Evolutionary conservation across 2,329 filamentous ascomycete genomes (phyloP), one percentile per base, ranked within the genome.

Genomic region (Beauveria australis): DNA sequence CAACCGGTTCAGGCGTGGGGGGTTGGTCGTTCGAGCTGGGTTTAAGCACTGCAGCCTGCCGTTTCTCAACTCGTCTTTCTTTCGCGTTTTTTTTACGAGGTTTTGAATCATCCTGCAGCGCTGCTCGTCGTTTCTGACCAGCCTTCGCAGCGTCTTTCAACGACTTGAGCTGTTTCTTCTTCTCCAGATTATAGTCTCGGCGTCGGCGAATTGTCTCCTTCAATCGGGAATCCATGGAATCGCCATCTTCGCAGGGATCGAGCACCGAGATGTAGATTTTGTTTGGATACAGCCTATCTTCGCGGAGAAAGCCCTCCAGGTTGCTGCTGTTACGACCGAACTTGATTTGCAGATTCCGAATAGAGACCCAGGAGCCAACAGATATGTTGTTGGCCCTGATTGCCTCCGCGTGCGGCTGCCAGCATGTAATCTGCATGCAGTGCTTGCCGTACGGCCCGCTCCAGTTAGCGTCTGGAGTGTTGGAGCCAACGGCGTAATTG

Each of bases 341-440:
- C 64, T 87, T 90, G 64, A 91, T 79, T 22, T 87, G 87, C 3
- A 96, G 79, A 67, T 97, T 96, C 24, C 77, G 80, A 6, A 97
- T 72, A 4, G 74, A 74, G 2, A 96, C 74, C 78, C 88, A 87
- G 26, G 84, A 76, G 3, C 83, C 82, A n/a, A 75, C 71, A 2
- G 78, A 74, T 28, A 94, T 74, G 7, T 83, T 55, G 1, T 64
- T 71, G 0, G 79, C 68, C 18, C 78, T 79, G n/a, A 87, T 80
- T 64, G 76, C 83, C 1, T 70, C 66, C 1, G 85, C 83, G 70
- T 96, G 89, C 0, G 83, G 82, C 16, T 87, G 84, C 71, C 79
- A 95, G 30, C 89, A 79, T 30, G 85, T 88, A 26, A 97, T 74
- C 66, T 87, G 85, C 57, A 97, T 77, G 1, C 86, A 87, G 68